Base-by-base conservation (phyloP, 441 rosid species). In the Arabidopsis hybrid region DNA sequence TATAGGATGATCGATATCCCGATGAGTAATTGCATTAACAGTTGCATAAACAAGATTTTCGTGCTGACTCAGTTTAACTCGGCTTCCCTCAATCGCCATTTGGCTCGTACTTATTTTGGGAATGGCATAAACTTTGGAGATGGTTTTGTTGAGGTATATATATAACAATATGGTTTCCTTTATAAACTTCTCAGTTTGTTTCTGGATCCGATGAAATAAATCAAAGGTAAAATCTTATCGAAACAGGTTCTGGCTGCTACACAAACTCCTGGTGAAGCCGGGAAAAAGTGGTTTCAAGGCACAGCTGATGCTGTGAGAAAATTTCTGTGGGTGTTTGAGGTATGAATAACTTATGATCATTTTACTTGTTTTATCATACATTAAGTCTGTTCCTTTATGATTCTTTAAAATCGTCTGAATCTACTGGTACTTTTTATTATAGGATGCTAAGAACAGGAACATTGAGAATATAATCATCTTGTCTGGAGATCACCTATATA, bases 291-390 rank as follows among this genome's bases (percentile, higher is more conserved):
- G 99, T 95, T 91, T 78, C 96, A 95, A 87, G 99, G 99, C 77
- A 95, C 99, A 34, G 98, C 96, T 13, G 98, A 95, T 82, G 98
- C 97, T 83, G 99, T 92, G 55, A 88, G 99, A 89, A 89, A 91
- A 79, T 92, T 95, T 78, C 77, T 53, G 38, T 92, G 99, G 98
- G 93, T 95, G 49, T 92, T 95, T 85, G 97, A 95, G 97, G 99
- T 91, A 53, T 64, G 55, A 18, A 49, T 46, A 49, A 17, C 16
- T 5, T 47, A 73, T 64, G 39, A 64, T 8, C 35, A n/a, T 52
- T 51, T 38, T 9, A 39, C 36, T 3, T 1, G 38, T 38, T 34
- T 4, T 7, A 32, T 31, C 53, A 40, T 62, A 18, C 5, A 5
- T 35, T 2, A 65, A 31, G 39, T n/a, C 4, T 71, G 11, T 47